Conservation (phyloP, 768 basidiomycete species). For the Collybia sordida region DNA sequence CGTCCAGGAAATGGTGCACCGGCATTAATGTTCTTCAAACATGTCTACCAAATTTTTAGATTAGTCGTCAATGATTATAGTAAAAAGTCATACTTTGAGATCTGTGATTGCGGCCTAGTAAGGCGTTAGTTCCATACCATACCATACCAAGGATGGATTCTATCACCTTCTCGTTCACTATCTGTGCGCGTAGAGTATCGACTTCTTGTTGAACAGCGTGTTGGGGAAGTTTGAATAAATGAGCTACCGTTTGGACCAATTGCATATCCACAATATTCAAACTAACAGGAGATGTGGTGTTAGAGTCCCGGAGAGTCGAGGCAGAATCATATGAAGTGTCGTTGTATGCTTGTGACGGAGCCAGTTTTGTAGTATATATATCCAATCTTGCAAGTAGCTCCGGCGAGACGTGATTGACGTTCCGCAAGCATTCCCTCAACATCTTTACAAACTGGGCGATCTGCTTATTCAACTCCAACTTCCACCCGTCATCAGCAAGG, state of each 20-base stretch:
- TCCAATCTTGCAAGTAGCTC: conserved; percentile 84
- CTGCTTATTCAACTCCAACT: conserved; percentile 88
- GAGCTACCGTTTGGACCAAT: conserved; percentile 66
- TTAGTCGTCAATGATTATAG: neutral
- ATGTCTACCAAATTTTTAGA: conserved; percentile 51
- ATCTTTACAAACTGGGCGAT: conserved; percentile 87
- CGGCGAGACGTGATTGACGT: conserved; percentile 73
- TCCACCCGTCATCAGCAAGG: conserved; percentile 86
- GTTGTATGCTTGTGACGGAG: conserved; percentile 54
- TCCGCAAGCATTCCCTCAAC: conserved; percentile 75
- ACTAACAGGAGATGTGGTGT: conserved; percentile 35
- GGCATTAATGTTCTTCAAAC: conserved; percentile 88
- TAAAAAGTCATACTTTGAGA: conserved; percentile 60
- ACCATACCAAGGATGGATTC: neutral
- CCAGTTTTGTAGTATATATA: conserved; percentile 78
- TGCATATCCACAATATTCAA: conserved; percentile 72
- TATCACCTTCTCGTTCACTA: conserved; percentile 73
- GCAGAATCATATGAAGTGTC: conserved; percentile 70
- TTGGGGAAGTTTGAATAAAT: conserved; percentile 74
- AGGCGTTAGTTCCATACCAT: neutral
- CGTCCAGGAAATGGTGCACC: conserved; percentile 82
- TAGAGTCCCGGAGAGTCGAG: conserved; percentile 56
- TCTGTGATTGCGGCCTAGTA: conserved; percentile 79
- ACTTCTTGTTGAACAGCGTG: conserved; percentile 72
- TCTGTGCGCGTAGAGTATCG: conserved; percentile 54